Evolutionary conservation across 768 basidiomycete genomes (phyloP).

Genomic region (Xanthoconium stramineum): DNA sequence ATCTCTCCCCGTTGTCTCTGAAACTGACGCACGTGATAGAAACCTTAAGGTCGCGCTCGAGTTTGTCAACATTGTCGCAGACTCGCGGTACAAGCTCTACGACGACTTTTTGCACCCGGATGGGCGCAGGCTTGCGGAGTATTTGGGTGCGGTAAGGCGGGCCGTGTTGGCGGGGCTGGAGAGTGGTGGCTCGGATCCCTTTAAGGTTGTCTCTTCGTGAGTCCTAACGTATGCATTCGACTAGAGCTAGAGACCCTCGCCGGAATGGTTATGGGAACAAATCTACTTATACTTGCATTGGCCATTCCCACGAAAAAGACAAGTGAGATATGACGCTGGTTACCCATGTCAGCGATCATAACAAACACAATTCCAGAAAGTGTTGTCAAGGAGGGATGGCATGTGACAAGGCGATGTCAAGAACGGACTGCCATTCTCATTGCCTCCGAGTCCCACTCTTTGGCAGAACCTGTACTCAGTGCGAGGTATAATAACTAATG

Average conservation of each 20-base stretch:
- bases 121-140: conserved; percentile 63
- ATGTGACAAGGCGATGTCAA: conserved; percentile 4
- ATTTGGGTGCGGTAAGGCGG: conserved; percentile 68
- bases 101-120: conserved; percentile 71
- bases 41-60: conserved; percentile 73
- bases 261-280: background rate
- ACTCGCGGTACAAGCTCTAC: conserved; percentile 82
- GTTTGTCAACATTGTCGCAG: conserved; percentile 82
- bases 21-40: conserved; percentile 36
- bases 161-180: conserved; percentile 72
- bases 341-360: background rate
- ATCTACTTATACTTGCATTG: background rate
- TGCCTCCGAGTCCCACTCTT: no score
- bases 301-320: background rate
- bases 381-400: background rate
- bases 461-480: no score
- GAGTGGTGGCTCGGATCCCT: conserved; percentile 74
- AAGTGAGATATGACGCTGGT: background rate
- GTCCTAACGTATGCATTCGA: conserved; percentile 13
- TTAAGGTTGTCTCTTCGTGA: conserved; percentile 45
- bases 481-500: no score
- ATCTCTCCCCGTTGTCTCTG: background rate
- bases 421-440: background rate
- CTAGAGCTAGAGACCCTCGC: no score
- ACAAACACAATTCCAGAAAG: background rate